Conservation (phyloP, 2,329 filamentous ascomycete species). For the Trichoderma sp. region DNA sequence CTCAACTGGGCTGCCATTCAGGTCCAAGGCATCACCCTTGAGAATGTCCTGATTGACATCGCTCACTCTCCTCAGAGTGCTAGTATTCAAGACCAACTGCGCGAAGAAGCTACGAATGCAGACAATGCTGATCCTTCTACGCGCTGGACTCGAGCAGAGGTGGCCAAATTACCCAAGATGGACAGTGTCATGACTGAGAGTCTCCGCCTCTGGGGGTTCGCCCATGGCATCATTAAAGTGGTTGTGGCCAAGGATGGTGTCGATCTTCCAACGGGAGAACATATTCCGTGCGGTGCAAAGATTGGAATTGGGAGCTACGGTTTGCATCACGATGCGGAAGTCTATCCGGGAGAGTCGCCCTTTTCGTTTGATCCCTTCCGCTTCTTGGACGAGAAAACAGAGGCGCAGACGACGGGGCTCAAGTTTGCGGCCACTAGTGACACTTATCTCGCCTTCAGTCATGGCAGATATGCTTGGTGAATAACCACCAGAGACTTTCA, state of each 20-base stretch:
- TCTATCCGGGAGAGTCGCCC: background rate
- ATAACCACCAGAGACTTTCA: background rate
- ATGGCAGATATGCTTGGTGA: constrained; percentile 4
- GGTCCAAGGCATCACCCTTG: background rate
- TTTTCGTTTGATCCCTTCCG: constrained; percentile 7
- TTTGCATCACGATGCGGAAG: background rate
- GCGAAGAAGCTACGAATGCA: background rate
- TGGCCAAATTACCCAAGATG: background rate
- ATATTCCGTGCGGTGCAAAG: background rate
- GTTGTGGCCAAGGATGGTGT: constrained; percentile 7
- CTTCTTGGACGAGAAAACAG: background rate
- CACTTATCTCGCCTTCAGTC: background rate
- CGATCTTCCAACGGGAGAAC: background rate
- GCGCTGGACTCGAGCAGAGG: constrained; percentile 6
- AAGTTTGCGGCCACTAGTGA: constrained; percentile 2
- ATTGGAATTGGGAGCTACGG: constrained; percentile 4
- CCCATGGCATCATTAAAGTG: background rate
- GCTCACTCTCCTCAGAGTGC: background rate
- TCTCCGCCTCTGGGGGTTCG: background rate
- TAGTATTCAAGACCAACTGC: background rate
- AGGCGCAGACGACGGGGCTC: background rate
- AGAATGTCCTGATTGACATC: constrained; percentile 1
- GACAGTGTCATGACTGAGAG: constrained; percentile 6
- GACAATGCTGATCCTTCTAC: background rate
- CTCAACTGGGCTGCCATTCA: constrained; percentile 14